Conservation (phyloP, 2,329 filamentous ascomycete genomes). For the Tolypocladium album region DNA sequence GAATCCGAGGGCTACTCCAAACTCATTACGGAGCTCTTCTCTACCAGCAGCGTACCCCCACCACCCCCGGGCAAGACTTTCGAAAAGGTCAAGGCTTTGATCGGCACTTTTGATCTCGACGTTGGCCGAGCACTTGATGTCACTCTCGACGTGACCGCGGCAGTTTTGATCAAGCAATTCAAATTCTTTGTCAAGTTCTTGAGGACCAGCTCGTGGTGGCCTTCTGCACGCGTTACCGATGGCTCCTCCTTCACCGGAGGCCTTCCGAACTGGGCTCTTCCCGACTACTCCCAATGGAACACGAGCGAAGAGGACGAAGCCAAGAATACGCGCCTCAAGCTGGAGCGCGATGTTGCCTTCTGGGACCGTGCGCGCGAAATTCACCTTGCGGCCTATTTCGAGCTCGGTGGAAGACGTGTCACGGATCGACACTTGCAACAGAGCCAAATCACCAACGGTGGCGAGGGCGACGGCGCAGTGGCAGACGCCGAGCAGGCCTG, state of each 20-base stretch:
- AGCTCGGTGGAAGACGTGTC: slow-evolving; percentile 65
- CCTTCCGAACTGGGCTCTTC: slow-evolving; percentile 78
- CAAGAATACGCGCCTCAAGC: slow-evolving; percentile 42
- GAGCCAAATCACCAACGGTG: slow-evolving; percentile 24
- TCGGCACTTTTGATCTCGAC: slow-evolving; percentile 94
- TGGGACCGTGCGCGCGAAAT: slow-evolving; percentile 70
- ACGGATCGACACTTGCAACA: slow-evolving; percentile 45
- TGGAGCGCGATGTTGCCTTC: slow-evolving; percentile 61
- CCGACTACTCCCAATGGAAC: slow-evolving; percentile 52
- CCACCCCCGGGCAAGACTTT: slow-evolving; percentile 75
- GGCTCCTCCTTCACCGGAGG: slow-evolving; percentile 41
- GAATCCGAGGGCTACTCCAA: slow-evolving; percentile 97
- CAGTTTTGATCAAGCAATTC: slow-evolving; percentile 83
- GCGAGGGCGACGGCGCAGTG: slow-evolving; percentile 31
- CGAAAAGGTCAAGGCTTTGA: slow-evolving; percentile 84
- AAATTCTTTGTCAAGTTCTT: slow-evolving; percentile 92
- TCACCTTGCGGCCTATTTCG: slow-evolving; percentile 79
- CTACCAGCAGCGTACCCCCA: slow-evolving; percentile 64
- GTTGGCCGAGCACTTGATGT: slow-evolving; percentile 92
- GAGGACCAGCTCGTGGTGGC: slow-evolving; percentile 94
- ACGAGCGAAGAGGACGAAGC: slow-evolving; percentile 60
- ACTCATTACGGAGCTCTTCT: slow-evolving; percentile 89
- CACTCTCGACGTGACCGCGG: slow-evolving; percentile 88
- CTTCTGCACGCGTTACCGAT: slow-evolving; percentile 44
- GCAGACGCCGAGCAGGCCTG: slow-evolving; percentile 55